Percentiles rank a stretch among this genome's conserved stretches.
Evolutionary conservation across 1,139 yeast species (phyloP).

Genomic region (Candida glucosophila): DNA sequence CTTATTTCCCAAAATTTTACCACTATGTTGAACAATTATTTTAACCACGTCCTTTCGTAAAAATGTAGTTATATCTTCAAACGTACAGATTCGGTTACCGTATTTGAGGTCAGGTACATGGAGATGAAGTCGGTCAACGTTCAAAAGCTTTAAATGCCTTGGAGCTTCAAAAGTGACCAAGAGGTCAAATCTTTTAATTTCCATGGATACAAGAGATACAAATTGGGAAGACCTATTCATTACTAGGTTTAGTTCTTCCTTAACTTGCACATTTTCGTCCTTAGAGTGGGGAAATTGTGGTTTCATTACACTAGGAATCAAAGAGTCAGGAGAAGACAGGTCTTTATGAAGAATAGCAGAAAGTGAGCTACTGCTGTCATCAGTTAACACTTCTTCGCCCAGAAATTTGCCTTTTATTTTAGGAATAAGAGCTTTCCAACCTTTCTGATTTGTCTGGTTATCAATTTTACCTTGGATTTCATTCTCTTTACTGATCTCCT

Average conservation of each 20-base stretch:
- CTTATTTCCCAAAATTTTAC: conserved; percentile 73
- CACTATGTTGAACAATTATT: conserved; percentile 65
- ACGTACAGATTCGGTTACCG: conserved; percentile 67
- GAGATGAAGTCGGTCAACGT: conserved; percentile 61
- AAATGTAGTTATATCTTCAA: conserved; percentile 58
- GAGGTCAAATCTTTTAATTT: conserved; percentile 44
- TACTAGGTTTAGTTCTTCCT: conserved; percentile 52
- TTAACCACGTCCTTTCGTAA: conserved; percentile 62
- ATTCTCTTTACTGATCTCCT: too few relatives aligned
- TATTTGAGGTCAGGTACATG: conserved; percentile 60
- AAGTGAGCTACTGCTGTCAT: background rate
- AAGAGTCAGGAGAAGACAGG: too few relatives aligned
- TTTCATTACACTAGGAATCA: too few relatives aligned
- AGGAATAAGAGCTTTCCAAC: conserved; percentile 1
- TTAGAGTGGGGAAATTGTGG: background rate
- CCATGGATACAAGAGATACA: conserved; percentile 54
- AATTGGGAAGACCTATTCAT: conserved; percentile 59
- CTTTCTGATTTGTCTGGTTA: conserved; percentile 2
- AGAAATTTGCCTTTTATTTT: background rate
- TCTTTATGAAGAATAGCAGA: background rate
- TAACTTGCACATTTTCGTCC: too few relatives aligned
- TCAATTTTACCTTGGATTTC: too few relatives aligned
- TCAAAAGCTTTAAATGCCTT: conserved; percentile 55
- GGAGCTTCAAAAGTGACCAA: conserved; percentile 73
- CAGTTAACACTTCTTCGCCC: background rate